These are phyloP conservation scores for Tilletiopsis washingtonensis DNA, from an alignment of 1,284 basidiomycete genomes.

Conservation along the genomic window DNA sequence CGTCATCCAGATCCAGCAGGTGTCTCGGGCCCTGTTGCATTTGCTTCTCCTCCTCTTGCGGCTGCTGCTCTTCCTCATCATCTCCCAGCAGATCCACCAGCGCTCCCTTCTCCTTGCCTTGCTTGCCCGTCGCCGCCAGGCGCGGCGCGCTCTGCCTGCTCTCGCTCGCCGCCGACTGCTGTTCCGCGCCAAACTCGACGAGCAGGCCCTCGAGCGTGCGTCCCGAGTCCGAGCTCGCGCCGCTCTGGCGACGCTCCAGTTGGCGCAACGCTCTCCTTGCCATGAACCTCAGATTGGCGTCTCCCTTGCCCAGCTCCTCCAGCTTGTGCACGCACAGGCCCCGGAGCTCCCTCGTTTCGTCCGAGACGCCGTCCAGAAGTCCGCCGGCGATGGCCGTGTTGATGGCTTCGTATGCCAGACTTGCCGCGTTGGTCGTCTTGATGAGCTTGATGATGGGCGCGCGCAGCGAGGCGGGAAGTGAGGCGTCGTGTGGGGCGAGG, in stretches of 20 bases:
- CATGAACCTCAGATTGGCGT: background rate
- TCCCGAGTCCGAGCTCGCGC: background rate
- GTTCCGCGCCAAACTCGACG: background rate
- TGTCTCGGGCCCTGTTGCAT: too few species aligned
- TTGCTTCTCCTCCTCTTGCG: too few species aligned
- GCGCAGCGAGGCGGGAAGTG: slow-evolving; percentile 85
- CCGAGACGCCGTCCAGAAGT: slow-evolving; percentile 60
- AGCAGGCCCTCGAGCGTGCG: background rate
- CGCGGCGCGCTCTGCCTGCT: background rate
- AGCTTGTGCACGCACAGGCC: background rate
- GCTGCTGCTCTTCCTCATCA: too few species aligned
- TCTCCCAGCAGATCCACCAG: background rate
- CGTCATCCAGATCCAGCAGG: background rate
- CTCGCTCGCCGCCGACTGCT: background rate
- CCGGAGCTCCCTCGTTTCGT: background rate
- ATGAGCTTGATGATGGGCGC: slow-evolving; percentile 90
- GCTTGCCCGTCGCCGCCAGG: background rate
- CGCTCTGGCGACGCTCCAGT: background rate
- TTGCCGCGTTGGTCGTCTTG: slow-evolving; percentile 89
- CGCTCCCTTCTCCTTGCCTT: background rate
- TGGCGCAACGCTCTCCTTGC: background rate
- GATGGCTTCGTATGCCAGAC: slow-evolving; percentile 93
- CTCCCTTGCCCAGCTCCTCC: background rate
- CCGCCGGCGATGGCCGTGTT: slow-evolving; percentile 95
- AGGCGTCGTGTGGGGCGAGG: slow-evolving; percentile 74